Conservation (phyloP, 495 filamentous ascomycete genomes). For the Trypethelium eluteriae region DNA sequence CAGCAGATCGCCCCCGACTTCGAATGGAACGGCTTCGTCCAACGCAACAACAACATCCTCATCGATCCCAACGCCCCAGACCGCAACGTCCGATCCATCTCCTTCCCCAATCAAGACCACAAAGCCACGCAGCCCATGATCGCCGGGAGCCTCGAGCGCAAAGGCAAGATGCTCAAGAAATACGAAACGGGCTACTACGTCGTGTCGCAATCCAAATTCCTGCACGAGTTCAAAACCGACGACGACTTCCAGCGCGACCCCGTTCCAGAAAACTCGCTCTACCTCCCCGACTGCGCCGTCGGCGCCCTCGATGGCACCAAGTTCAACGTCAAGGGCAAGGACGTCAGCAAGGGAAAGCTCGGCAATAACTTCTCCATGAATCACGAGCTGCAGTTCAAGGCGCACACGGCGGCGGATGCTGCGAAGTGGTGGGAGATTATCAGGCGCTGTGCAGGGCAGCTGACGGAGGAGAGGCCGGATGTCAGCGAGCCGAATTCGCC, state of each 20-base stretch:
- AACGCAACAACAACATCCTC: slow-evolving; percentile 60
- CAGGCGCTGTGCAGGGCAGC: slow-evolving; percentile 30
- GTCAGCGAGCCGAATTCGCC: slow-evolving; percentile 22
- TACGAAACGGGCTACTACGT: slow-evolving; percentile 82
- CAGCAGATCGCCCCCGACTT: slow-evolving; percentile 82
- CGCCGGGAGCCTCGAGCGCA: slow-evolving; percentile 79
- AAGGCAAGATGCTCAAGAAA: slow-evolving; percentile 56
- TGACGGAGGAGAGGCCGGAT: slow-evolving; percentile 28
- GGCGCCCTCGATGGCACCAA: slow-evolving; percentile 68
- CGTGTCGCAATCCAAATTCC: slow-evolving; percentile 71
- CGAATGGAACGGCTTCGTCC: slow-evolving; percentile 80
- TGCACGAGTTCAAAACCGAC: slow-evolving; percentile 93
- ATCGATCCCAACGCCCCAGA: slow-evolving; percentile 69
- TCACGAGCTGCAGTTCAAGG: slow-evolving; percentile 63
- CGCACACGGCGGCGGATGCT: slow-evolving; percentile 64
- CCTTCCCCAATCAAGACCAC: slow-evolving; percentile 85
- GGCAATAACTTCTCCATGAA: slow-evolving; percentile 53
- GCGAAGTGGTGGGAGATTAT: slow-evolving; percentile 77
- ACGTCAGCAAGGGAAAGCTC: slow-evolving; percentile 56
- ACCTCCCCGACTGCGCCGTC: slow-evolving; percentile 81
- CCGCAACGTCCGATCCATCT: slow-evolving; percentile 60
- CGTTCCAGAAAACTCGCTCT: slow-evolving; percentile 76
- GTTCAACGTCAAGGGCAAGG: slow-evolving; percentile 93
- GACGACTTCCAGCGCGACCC: slow-evolving; percentile 80
- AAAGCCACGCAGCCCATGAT: slow-evolving; percentile 69